Conservation (phyloP, 805 yeast species). For the Blastobotrys muscicola region DNA sequence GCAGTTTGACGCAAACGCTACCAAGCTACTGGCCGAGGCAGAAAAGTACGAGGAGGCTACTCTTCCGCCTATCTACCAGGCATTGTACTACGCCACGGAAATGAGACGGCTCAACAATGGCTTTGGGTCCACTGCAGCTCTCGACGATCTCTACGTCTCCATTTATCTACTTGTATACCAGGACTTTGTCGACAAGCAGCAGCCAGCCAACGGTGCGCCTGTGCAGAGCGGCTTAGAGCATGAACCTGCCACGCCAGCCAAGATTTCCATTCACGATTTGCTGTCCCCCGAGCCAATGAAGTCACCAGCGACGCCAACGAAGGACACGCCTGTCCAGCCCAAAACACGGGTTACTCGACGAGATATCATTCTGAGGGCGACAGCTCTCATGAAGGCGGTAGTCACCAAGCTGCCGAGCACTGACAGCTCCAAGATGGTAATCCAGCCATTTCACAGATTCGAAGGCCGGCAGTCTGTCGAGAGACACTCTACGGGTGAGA, state of each 20-base stretch:
- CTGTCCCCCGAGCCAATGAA: slow-evolving; percentile 1
- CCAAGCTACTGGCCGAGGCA: slow-evolving; percentile 19
- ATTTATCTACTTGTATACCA: slow-evolving; percentile 43
- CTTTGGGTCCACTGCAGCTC: slow-evolving; percentile 61
- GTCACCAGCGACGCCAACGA: slow-evolving; percentile 25
- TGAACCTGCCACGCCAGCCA: neutral
- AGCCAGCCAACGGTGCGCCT: neutral
- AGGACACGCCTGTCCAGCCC: slow-evolving; percentile 15
- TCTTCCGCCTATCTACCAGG: slow-evolving; percentile 13
- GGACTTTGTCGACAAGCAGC: slow-evolving; percentile 2
- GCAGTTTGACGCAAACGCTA: slow-evolving; percentile 34
- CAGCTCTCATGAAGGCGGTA: slow-evolving; percentile 20
- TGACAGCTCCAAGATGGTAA: neutral
- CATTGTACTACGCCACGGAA: slow-evolving; percentile 32
- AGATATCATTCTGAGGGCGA: slow-evolving; percentile 34
- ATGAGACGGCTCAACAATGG: slow-evolving; percentile 69
- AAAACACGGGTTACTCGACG: slow-evolving; percentile 37
- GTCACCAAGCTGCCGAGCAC: slow-evolving; percentile 7
- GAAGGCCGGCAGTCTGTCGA: neutral
- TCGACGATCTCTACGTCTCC: slow-evolving; percentile 64
- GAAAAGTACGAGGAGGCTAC: slow-evolving; percentile 21
- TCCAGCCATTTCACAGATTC: neutral
- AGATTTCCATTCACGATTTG: slow-evolving; percentile 5
- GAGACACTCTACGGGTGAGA: neutral
- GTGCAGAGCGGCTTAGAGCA: neutral